Conservation (phyloP, 495 filamentous ascomycete genomes). For the Zalerion maritima region DNA sequence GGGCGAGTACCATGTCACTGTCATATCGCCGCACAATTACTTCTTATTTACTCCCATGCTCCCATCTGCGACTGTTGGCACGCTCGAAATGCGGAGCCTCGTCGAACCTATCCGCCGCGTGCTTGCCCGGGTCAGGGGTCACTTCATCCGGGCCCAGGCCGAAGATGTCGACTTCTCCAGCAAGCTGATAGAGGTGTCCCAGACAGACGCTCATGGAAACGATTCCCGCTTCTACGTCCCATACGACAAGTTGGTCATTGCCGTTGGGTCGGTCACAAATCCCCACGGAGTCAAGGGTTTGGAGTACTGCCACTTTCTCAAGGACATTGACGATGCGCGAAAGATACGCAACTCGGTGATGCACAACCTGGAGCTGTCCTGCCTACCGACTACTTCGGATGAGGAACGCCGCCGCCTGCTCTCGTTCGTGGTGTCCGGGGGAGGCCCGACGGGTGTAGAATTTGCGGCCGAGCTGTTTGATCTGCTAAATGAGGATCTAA, state of each 20-base stretch:
- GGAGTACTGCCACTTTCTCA: constrained; percentile 87
- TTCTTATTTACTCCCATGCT: constrained; percentile 98
- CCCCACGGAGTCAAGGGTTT: constrained; percentile 93
- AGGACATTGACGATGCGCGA: constrained; percentile 83
- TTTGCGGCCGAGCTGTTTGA: constrained; percentile 96
- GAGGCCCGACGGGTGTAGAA: constrained; percentile 92
- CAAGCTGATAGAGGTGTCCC: constrained; percentile 76
- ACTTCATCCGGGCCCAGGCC: constrained; percentile 77
- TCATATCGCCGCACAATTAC: constrained; percentile 87
- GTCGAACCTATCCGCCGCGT: constrained; percentile 88
- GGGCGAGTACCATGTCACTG: constrained; percentile 85
- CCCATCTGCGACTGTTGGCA: constrained; percentile 91
- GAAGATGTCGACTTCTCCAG: constrained; percentile 81
- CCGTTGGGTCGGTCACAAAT: constrained; percentile 83
- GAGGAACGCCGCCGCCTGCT: constrained; percentile 76
- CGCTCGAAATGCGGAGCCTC: constrained; percentile 74
- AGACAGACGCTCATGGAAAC: constrained; percentile 53
- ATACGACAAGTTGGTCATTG: constrained; percentile 96
- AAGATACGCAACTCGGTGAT: constrained; percentile 80
- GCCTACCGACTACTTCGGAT: constrained; percentile 79
- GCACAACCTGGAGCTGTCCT: constrained; percentile 84
- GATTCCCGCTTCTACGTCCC: constrained; percentile 79
- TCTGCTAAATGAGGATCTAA: constrained; percentile 88
- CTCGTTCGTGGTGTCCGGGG: constrained; percentile 89
- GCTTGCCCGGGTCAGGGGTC: constrained; percentile 59